These are phyloP conservation scores for Excoecaria agallocha DNA, from an alignment of 345 rosid species.

Conservation along the genomic window DNA sequence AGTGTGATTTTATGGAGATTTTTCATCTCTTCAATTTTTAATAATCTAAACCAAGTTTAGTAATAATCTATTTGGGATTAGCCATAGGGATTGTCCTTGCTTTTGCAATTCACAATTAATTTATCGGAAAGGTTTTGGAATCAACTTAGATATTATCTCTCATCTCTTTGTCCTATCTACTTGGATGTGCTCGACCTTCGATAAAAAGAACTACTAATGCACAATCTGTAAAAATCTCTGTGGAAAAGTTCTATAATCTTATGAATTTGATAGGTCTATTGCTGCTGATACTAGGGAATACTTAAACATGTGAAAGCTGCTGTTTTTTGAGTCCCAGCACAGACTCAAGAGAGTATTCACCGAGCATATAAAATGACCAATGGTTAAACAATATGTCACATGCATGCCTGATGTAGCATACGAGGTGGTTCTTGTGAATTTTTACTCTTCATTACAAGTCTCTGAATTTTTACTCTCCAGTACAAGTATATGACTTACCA, in stretches of 20 bases:
- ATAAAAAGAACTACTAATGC: neutral
- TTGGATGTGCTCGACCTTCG: neutral
- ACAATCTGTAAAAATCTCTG: neutral
- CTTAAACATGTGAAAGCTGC: neutral
- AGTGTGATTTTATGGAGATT: neutral
- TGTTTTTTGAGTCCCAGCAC: neutral
- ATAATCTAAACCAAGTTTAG: neutral
- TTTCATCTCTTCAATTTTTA: neutral
- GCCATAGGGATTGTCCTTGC: neutral
- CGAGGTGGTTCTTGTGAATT: neutral
- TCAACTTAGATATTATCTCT: neutral
- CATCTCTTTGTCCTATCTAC: neutral
- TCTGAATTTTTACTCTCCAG: neutral
- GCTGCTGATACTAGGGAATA: neutral
- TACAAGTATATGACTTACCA: slow-evolving; percentile 1
- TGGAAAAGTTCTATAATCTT: neutral
- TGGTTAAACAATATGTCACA: neutral
- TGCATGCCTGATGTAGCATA: neutral
- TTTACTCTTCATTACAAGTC: neutral
- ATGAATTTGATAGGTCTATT: neutral
- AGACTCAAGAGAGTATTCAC: neutral
- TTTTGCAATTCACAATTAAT: neutral
- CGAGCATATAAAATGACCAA: neutral
- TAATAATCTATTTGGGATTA: neutral
- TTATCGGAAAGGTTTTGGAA: too few species aligned